Percentiles rank a stretch among this genome's conserved stretches.
Evolutionary conservation across 371 early-diverging fungal genomes (phyloP).

Genomic region (Mucor lusitanicus): DNA sequence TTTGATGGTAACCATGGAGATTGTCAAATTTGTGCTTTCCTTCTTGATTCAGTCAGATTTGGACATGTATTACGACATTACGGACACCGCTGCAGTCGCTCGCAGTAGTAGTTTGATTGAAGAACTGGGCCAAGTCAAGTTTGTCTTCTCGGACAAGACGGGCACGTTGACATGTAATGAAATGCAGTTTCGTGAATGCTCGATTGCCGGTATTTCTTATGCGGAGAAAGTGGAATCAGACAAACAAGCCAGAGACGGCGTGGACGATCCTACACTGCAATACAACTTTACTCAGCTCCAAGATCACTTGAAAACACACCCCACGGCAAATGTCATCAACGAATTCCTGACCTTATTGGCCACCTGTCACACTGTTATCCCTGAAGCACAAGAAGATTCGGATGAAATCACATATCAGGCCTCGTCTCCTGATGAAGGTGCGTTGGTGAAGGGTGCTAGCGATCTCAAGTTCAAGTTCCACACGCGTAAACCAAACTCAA

Average conservation of each 20-base stretch:
- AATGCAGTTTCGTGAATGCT: slow-evolving; percentile 66
- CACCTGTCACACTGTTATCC: slow-evolving; percentile 66
- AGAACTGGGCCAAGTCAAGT: slow-evolving; percentile 91
- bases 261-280: slow-evolving; percentile 46
- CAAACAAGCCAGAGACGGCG: slow-evolving; percentile 13
- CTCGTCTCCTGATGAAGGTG: slow-evolving; percentile 84
- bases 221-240: slow-evolving; percentile 26
- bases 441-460: slow-evolving; percentile 74
- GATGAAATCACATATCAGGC: slow-evolving; percentile 64
- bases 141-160: slow-evolving; percentile 96
- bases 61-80: slow-evolving; percentile 66
- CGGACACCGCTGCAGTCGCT: slow-evolving; percentile 68
- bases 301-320: slow-evolving; percentile 57
- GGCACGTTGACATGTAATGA: slow-evolving; percentile 74
- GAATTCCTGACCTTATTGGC: slow-evolving; percentile 63
- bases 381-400: slow-evolving; percentile 25
- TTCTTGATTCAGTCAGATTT: slow-evolving; percentile 65
- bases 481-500: slow-evolving; percentile 88
- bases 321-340: slow-evolving; percentile 51
- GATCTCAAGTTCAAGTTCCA: slow-evolving; percentile 67
- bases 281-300: slow-evolving; percentile 62
- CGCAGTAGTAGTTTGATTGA: slow-evolving; percentile 82
- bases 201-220: slow-evolving; percentile 63
- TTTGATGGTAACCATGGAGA: slow-evolving; percentile 82
- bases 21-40: slow-evolving; percentile 67